phyloP scores from a whole-genome alignment of 805 yeast genomes.

The Saccharomyces paradoxus region DNA sequence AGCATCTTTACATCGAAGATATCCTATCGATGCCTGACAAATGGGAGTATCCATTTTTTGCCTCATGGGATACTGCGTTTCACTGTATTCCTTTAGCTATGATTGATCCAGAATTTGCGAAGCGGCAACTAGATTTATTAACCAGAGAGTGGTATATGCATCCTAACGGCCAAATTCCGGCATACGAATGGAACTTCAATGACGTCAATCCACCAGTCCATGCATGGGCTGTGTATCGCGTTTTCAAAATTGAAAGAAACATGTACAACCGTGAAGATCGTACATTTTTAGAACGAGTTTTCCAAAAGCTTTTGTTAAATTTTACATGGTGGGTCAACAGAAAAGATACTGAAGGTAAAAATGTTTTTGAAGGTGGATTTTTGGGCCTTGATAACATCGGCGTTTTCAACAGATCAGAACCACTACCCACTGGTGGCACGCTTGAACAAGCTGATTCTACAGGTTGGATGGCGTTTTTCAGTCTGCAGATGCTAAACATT shows the following conservation, averaged over 20 bases:
- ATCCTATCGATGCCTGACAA: slow-evolving; percentile 85
- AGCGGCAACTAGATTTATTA: slow-evolving; percentile 74
- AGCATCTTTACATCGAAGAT: slow-evolving; percentile 80
- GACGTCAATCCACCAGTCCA: slow-evolving; percentile 97
- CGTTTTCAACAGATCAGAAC: slow-evolving; percentile 85
- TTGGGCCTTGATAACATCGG: slow-evolving; percentile 90
- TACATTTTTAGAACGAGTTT: slow-evolving; percentile 78
- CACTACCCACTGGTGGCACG: slow-evolving; percentile 84
- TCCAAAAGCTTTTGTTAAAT: slow-evolving; percentile 80
- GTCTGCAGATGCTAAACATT: slow-evolving; percentile 84
- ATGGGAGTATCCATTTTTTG: slow-evolving; percentile 94
- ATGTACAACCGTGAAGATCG: slow-evolving; percentile 76
- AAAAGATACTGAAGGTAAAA: slow-evolving; percentile 79
- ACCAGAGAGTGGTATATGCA: slow-evolving; percentile 97
- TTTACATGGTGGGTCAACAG: slow-evolving; percentile 98
- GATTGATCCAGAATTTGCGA: slow-evolving; percentile 89
- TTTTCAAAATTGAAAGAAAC: slow-evolving; percentile 79
- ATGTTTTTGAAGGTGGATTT: slow-evolving; percentile 91
- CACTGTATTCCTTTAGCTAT: slow-evolving; percentile 88
- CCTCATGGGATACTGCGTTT: slow-evolving; percentile 96
- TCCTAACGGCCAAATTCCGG: slow-evolving; percentile 94
- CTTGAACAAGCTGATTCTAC: slow-evolving; percentile 93
- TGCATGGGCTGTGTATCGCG: slow-evolving; percentile 90
- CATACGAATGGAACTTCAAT: slow-evolving; percentile 91
- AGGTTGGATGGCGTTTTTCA: slow-evolving; percentile 96